These are phyloP conservation scores for Suillus weaverae DNA, from an alignment of 768 basidiomycete species.

Conservation along the genomic window DNA sequence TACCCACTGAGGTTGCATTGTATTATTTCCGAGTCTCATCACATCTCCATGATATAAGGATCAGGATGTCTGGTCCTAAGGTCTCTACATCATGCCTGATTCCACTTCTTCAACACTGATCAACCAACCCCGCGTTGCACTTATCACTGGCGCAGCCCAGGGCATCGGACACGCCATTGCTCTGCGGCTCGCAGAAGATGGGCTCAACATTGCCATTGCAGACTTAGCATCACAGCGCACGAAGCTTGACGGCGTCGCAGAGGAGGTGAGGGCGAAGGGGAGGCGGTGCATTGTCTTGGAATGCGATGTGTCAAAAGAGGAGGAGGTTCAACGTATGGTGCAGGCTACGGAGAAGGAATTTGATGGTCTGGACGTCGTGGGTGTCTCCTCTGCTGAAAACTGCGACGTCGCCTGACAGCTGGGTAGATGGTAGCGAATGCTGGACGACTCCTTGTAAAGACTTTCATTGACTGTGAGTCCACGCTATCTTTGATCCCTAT, in stretches of 20 bases:
- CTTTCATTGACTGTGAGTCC: slow-evolving; percentile 2
- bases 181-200: slow-evolving; percentile 32
- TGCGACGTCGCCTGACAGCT: not conserved
- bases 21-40: not conserved
- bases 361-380: slow-evolving; percentile 33
- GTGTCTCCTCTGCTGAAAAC: slow-evolving; percentile 7
- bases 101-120: not conserved
- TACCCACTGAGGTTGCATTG: not conserved
- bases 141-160: slow-evolving; percentile 36
- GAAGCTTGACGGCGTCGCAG: slow-evolving; percentile 22
- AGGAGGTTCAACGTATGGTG: slow-evolving; percentile 30
- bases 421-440: slow-evolving; percentile 9
- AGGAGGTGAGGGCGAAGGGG: slow-evolving; percentile 26
- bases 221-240: slow-evolving; percentile 21
- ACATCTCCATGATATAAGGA: slow-evolving; percentile 1
- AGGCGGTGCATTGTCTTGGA: slow-evolving; percentile 19
- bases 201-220: slow-evolving; percentile 33
- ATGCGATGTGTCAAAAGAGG: slow-evolving; percentile 32
- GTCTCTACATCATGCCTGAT: not conserved
- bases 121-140: slow-evolving; percentile 11
- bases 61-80: not conserved
- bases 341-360: slow-evolving; percentile 23
- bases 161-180: slow-evolving; percentile 36
- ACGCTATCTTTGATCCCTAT: not conserved
- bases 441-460: not conserved